Evolutionary conservation across 2,329 filamentous ascomycete species (phyloP).

Genomic region (Aureobasidium leucospermi): DNA sequence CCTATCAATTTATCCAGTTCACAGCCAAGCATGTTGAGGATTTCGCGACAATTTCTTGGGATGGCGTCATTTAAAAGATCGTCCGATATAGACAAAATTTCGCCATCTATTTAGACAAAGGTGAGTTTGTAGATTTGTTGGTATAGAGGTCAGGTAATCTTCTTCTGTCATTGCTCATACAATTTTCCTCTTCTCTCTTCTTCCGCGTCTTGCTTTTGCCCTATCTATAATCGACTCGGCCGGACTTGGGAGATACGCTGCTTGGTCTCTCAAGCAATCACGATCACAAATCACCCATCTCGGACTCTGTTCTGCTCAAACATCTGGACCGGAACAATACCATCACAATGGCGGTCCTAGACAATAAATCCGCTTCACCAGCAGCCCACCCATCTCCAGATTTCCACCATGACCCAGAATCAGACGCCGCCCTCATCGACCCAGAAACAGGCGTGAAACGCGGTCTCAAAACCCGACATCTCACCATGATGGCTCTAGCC

Average conservation of each 20-base stretch:
- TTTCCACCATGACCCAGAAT: not conserved
- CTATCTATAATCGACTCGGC: too few species aligned
- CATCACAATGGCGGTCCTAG: not conserved
- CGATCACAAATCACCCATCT: not conserved
- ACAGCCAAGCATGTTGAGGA: not conserved
- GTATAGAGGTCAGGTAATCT: not conserved
- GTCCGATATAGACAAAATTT: not conserved
- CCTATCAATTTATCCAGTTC: too few species aligned
- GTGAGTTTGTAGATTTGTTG: not conserved
- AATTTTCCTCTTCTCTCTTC: too few species aligned
- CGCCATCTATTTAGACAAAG: not conserved
- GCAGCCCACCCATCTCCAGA: not conserved
- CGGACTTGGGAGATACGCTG: not conserved
- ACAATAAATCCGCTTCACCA: not conserved
- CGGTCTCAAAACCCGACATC: constrained; percentile 60
- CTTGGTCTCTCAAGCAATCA: too few species aligned
- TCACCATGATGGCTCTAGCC: constrained; percentile 49
- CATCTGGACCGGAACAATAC: too few species aligned
- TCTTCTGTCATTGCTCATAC: not conserved
- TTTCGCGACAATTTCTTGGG: not conserved
- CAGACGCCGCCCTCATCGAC: constrained; percentile 35
- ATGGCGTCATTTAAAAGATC: not conserved
- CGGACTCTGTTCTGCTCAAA: not conserved
- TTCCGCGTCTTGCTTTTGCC: too few species aligned
- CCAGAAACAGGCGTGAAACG: constrained; percentile 60